Base-by-base conservation (phyloP, 371 early-diverging fungal species). In the Haplosporangium sp. region DNA sequence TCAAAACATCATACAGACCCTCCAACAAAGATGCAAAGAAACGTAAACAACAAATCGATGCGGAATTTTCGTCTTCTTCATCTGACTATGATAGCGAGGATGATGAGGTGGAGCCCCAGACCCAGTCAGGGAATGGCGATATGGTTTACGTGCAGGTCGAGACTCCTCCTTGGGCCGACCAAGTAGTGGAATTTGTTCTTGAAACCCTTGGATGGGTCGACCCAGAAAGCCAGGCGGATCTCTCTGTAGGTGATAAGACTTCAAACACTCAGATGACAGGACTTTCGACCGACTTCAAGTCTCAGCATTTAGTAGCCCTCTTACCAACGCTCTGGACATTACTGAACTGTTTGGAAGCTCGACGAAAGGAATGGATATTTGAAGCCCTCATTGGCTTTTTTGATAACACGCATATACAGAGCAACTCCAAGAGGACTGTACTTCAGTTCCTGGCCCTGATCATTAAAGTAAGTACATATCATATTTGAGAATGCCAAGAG, bases 281-380 rank as follows among this genome's bases (percentile, higher is more conserved):
- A 15, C 42, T 65, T 11, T 76, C 78, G 3, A 68, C 76, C 0
- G 84, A 84, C 34, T 89, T 91, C 63, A 85, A 83, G 40, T 65
- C 86, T 9, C 87, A 88, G 50, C 85, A 90, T 70, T 65, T 92
- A 34, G 65, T 77, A 2, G 83, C 88, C 0, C 60, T 92, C 0
- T 63, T 90, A 34, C 90, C 90, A 15, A 88, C 90, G 17, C 81
- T 92, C 15, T 88, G 90, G 90, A 86, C 88, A 1, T 81, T 92
- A 35, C 67, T 90, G 69, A 90, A 90, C 69, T 86, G 86, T 66
- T 67, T 90, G 39, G 84, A 83, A 8, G 62, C 84, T 3, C 77
- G 83, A 13, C 67, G 84, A 17, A 82, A 81, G 61, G 83, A 77
- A 17, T 67, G 66, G 44, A 70, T 89, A 19, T 84, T 89, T 52